Evolutionary conservation across 1,284 basidiomycete genomes (phyloP).

Genomic region (Sporisorium exsertum): DNA sequence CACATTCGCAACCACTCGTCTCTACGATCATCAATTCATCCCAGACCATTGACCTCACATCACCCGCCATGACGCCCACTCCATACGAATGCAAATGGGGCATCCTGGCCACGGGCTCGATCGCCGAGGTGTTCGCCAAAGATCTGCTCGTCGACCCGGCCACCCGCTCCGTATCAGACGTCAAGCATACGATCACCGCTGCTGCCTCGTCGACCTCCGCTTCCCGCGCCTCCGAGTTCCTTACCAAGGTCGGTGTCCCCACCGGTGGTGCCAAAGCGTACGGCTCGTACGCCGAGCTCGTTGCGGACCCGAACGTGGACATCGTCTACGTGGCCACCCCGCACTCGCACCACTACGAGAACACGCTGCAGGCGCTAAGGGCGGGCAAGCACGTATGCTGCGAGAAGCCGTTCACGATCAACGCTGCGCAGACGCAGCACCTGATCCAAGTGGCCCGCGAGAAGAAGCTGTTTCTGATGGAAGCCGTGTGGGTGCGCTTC

Average conservation of each 20-base stretch:
- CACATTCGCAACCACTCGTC: background rate
- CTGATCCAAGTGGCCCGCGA: slow-evolving; percentile 78
- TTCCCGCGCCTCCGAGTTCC: slow-evolving; percentile 79
- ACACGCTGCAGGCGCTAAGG: slow-evolving; percentile 80
- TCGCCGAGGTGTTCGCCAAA: slow-evolving; percentile 66
- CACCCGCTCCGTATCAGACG: slow-evolving; percentile 77
- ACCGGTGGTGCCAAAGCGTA: slow-evolving; percentile 75
- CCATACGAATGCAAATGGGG: slow-evolving; percentile 52
- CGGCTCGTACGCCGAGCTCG: slow-evolving; percentile 82
- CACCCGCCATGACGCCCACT: slow-evolving; percentile 7
- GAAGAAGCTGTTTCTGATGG: slow-evolving; percentile 62
- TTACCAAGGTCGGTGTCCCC: slow-evolving; percentile 72
- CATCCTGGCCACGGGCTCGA: slow-evolving; percentile 60
- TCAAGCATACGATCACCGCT: slow-evolving; percentile 80
- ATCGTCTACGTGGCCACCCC: slow-evolving; percentile 77
- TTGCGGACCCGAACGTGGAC: slow-evolving; percentile 76
- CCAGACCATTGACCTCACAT: too few species aligned
- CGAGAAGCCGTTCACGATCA: slow-evolving; percentile 71
- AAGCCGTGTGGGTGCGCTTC: slow-evolving; percentile 62
- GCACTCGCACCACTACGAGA: slow-evolving; percentile 84
- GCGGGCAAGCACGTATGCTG: slow-evolving; percentile 82
- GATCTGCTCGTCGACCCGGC: slow-evolving; percentile 70
- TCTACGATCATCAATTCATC: background rate
- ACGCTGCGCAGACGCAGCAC: slow-evolving; percentile 72
- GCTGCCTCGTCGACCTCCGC: slow-evolving; percentile 78